phyloP scores from a whole-genome alignment of 805 yeast genomes.

The Monosporozyma aquatica region DNA sequence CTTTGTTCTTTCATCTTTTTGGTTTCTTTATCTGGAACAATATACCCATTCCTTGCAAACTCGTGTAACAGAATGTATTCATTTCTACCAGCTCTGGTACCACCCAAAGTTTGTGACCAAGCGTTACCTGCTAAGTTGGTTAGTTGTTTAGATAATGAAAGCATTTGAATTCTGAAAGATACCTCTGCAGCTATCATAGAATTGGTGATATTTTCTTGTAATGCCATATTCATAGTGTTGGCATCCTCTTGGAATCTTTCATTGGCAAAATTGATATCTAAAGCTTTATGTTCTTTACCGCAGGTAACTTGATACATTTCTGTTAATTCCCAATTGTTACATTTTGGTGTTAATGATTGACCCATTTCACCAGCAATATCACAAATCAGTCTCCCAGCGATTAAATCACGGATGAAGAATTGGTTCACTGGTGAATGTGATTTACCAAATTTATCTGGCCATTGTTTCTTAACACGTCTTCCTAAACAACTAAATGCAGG shows the following conservation, averaged over 20 bases:
- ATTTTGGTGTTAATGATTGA: slow-evolving; percentile 79
- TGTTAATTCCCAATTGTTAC: slow-evolving; percentile 87
- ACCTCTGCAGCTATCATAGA: slow-evolving; percentile 67
- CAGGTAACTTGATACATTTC: slow-evolving; percentile 86
- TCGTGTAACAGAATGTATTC: slow-evolving; percentile 90
- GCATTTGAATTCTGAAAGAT: slow-evolving; percentile 73
- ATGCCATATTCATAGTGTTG: slow-evolving; percentile 53
- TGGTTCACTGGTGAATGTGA: slow-evolving; percentile 42
- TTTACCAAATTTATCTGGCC: slow-evolving; percentile 69
- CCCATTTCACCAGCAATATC: slow-evolving; percentile 95
- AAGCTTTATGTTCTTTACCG: slow-evolving; percentile 46
- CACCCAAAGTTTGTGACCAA: slow-evolving; percentile 90
- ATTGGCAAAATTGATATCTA: slow-evolving; percentile 67
- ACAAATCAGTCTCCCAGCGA: slow-evolving; percentile 81
- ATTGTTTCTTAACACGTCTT: slow-evolving; percentile 61
- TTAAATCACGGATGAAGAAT: slow-evolving; percentile 54
- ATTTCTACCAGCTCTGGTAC: slow-evolving; percentile 93
- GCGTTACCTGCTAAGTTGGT: slow-evolving; percentile 95
- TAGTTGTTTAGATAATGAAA: slow-evolving; percentile 82
- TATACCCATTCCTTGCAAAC: slow-evolving; percentile 65
- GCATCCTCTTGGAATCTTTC: slow-evolving; percentile 61
- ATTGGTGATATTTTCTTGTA: slow-evolving; percentile 57
- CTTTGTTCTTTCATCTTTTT: slow-evolving; percentile 31
- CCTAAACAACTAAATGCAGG: slow-evolving; percentile 77
- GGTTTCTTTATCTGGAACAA: slow-evolving; percentile 80